These are phyloP conservation scores for Berkeleyomyces basicola DNA, from an alignment of 2,329 filamentous ascomycete species.

Conservation along the genomic window DNA sequence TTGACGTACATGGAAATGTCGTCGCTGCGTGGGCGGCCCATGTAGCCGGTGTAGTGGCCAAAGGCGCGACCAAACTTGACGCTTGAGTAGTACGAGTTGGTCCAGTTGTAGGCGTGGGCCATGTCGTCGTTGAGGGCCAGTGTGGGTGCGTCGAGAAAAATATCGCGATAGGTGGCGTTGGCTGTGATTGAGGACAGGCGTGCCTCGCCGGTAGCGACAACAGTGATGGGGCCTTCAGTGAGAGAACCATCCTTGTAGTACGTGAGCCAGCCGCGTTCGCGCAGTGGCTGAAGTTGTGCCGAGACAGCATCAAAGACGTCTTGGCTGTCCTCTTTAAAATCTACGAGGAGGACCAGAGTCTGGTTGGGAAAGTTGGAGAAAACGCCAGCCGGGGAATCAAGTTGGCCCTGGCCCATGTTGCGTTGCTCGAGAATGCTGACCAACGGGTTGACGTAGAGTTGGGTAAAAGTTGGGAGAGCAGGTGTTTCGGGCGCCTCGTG, in stretches of 20 bases:
- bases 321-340: conserved; percentile 45
- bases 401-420: conserved; percentile 26
- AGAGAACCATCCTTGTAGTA: conserved; percentile 34
- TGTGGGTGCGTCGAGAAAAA: conserved; percentile 52
- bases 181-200: conserved; percentile 38
- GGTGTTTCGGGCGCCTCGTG: conserved; percentile 27
- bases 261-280: conserved; percentile 40
- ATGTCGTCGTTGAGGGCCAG: conserved; percentile 20
- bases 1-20: conserved; percentile 27
- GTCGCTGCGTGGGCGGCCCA: conserved; percentile 28
- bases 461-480: conserved; percentile 38
- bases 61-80: conserved; percentile 37
- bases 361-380: conserved; percentile 36
- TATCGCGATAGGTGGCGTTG: conserved; percentile 39
- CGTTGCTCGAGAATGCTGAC: conserved; percentile 39
- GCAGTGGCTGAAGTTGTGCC: conserved; percentile 39
- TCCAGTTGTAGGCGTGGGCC: conserved; percentile 25
- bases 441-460: conserved; percentile 48
- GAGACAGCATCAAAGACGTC: conserved; percentile 30
- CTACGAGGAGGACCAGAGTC: conserved; percentile 46
- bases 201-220: conserved; percentile 51
- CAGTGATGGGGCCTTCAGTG: conserved; percentile 41
- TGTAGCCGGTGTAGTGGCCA: conserved; percentile 31
- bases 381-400: conserved; percentile 30
- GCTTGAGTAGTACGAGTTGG: conserved; percentile 52